These are phyloP conservation scores for Scheffersomyces lignosus DNA, from an alignment of 805 yeast genomes.

Conservation along the genomic window DNA sequence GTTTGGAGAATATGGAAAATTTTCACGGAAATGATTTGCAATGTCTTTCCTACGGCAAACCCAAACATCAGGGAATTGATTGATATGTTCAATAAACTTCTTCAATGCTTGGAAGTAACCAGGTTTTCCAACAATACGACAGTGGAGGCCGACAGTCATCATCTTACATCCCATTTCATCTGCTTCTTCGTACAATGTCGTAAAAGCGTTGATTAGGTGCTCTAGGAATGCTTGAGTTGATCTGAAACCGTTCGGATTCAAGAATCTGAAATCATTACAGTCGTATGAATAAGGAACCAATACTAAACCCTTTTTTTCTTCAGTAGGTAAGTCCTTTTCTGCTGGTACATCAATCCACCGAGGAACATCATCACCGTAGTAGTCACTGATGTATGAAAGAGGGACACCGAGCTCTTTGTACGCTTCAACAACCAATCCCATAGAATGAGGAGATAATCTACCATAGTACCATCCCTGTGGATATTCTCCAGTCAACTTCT, in stretches of 20 bases:
- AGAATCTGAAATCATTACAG: constrained; percentile 23
- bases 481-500: constrained; percentile 10
- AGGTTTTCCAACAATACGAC: not conserved
- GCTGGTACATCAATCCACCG: constrained; percentile 16
- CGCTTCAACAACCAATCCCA: constrained; percentile 12
- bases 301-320: constrained; percentile 22
- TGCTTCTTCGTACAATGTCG: not conserved
- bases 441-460: constrained; percentile 14
- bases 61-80: not conserved
- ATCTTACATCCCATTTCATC: not conserved
- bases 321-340: constrained; percentile 11
- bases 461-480: constrained; percentile 17
- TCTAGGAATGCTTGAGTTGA: constrained; percentile 22
- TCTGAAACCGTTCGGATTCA: constrained; percentile 20
- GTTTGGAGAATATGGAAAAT: not conserved
- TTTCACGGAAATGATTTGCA: not conserved
- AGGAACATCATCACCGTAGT: constrained; percentile 17
- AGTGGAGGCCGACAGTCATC: not conserved
- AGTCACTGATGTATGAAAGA: constrained; percentile 14
- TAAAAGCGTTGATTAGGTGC: constrained; percentile 33
- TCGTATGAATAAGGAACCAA: constrained; percentile 24
- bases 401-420: constrained; percentile 11
- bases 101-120: not conserved
- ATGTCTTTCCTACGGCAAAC: not conserved
- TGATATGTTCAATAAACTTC: not conserved